Conservation (phyloP, 2,329 filamentous ascomycete genomes). For the Didymella lethalis region DNA sequence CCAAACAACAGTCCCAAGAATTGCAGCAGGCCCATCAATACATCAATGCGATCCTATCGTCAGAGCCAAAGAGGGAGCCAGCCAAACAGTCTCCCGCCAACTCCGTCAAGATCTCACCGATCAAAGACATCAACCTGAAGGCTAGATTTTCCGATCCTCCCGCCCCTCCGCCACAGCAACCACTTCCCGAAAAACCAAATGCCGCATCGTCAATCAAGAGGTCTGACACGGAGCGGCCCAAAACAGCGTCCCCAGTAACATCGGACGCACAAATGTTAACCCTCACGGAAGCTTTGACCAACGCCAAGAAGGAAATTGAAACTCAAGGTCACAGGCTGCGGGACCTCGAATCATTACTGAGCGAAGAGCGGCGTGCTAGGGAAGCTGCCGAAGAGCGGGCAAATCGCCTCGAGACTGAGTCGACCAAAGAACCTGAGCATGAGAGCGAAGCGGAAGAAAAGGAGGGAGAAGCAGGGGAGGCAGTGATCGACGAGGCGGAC, state of each 20-base stretch:
- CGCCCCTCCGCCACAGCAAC: constrained; percentile 90
- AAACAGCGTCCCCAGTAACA: constrained; percentile 67
- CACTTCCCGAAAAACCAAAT: constrained; percentile 91
- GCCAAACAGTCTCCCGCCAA: constrained; percentile 55
- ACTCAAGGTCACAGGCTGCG: constrained; percentile 80
- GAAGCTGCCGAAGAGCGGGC: constrained; percentile 85
- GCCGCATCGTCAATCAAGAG: constrained; percentile 73
- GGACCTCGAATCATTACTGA: constrained; percentile 80
- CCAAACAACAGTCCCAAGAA: constrained; percentile 86
- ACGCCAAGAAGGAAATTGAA: constrained; percentile 86
- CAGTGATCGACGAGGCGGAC: constrained; percentile 26
- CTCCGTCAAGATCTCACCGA: constrained; percentile 54
- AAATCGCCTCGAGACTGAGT: constrained; percentile 71
- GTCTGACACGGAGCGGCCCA: constrained; percentile 76
- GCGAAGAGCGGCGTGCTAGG: constrained; percentile 80
- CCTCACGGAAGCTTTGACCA: constrained; percentile 83
- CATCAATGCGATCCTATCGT: constrained; percentile 76
- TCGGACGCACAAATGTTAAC: constrained; percentile 79
- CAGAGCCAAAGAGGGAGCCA: constrained; percentile 67
- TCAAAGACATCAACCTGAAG: constrained; percentile 72
- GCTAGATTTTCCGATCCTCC: constrained; percentile 91
- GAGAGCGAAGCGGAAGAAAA: constrained; percentile 32
- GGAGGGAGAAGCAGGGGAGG: constrained; percentile 18
- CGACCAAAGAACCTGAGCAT: constrained; percentile 51
- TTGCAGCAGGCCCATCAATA: constrained; percentile 83